Evolutionary conservation across 2,329 filamentous ascomycete genomes (phyloP), one percentile per base, ranked within the genome.

Genomic region (Atkinsonella hypoxylon): DNA sequence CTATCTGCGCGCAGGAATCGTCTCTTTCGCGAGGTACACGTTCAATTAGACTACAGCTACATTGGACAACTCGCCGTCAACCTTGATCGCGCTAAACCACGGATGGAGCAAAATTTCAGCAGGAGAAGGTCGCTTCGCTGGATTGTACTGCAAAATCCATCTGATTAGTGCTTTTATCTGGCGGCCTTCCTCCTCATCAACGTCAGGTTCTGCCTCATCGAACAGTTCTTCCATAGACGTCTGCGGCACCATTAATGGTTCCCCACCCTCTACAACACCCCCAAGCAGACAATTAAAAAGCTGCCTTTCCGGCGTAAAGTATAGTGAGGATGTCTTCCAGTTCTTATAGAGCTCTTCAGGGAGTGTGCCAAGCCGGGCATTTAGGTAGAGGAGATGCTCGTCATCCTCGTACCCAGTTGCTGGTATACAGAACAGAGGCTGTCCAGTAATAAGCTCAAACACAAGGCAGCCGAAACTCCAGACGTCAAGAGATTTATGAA

Each of bases 381-480:
- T 57, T 4, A 63, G 48, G 2, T 41, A 26, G 38, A 59, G 54
- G 18, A 60, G 54, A 52, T 58, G 58, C 31, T 57, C 51, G 38
- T 62, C 58, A 50, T 62, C 56, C 47, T 55, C 51, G 47, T 47
- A 57, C 1, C 52, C 45, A 4, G 38, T 39, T 32, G 50, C 46
- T 11, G 55, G 56, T 47, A 61, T 47, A 31, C 57, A 61, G 52
- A 62, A 61, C 34, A 63, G 57, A 10, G 57, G 60, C 38, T 57
- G 53, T 39, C 62, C 62, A 12, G 59, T 62, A 22, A 64, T 40
- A 22, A 64, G 58, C 53, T 64, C 58, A 51, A 62, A 64, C 17
- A 62, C 32, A 48, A 64, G 60, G 42, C 61, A 64, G 47, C 62
- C 59, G 34, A 64, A 66, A 48, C 61, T 63, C 62, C 61, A 66